Conservation (phyloP, 768 basidiomycete species). For the Rhodotorula taiwanensis region DNA sequence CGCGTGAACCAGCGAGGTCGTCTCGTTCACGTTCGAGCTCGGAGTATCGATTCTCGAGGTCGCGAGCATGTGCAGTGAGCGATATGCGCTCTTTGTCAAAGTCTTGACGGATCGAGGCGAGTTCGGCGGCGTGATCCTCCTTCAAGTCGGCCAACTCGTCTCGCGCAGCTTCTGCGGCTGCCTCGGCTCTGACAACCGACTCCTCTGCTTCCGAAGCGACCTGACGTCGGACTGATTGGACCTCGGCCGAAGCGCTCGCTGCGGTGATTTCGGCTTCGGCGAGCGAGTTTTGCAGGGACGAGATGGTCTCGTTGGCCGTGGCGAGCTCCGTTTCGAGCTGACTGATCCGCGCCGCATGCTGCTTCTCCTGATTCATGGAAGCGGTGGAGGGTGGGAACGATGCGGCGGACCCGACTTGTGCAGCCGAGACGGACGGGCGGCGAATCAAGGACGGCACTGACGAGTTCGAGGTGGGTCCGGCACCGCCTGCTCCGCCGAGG, state of each 20-base stretch:
- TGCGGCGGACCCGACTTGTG: not conserved
- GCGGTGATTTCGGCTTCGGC: not conserved
- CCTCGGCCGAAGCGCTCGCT: not conserved
- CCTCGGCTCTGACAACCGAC: not conserved
- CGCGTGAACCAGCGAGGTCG: slow-evolving; percentile 13
- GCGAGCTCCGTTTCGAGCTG: slow-evolving; percentile 17
- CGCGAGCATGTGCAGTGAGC: too few relatives aligned
- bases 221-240: slow-evolving; percentile 4
- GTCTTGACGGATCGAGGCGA: not conserved
- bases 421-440: not conserved
- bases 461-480: not conserved
- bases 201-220: slow-evolving; percentile 20
- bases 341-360: not conserved
- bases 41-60: not conserved
- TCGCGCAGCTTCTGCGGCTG: too few relatives aligned
- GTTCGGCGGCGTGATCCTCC: slow-evolving; percentile 11
- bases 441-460: slow-evolving; percentile 4
- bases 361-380: not conserved
- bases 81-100: too few relatives aligned
- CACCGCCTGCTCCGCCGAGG: too few relatives aligned
- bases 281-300: not conserved
- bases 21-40: slow-evolving; percentile 10
- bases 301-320: not conserved
- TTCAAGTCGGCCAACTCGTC: too few relatives aligned
- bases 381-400: not conserved